phyloP scores from a whole-genome alignment of 345 rosid species.

The Brassica juncea region DNA sequence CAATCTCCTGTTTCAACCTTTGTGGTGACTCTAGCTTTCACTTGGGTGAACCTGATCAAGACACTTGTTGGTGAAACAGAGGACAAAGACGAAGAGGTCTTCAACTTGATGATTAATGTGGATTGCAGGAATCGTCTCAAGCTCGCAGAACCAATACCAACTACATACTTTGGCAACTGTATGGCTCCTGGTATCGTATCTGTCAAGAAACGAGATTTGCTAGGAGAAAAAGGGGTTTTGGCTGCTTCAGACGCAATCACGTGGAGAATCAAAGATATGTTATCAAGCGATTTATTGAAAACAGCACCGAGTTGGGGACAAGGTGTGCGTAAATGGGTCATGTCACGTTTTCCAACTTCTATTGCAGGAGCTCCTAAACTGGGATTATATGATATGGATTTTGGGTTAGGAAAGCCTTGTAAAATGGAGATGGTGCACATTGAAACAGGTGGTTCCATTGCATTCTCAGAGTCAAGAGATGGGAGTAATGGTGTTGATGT shows the following conservation, averaged over 20 bases:
- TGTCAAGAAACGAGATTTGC: conserved; percentile 38
- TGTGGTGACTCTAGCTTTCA: conserved; percentile 41
- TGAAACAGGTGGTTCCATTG: conserved; percentile 34
- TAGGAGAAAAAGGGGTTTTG: conserved; percentile 35
- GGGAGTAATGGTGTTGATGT: conserved; percentile 32
- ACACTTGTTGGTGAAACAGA: conserved; percentile 18
- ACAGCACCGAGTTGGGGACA: conserved; percentile 30
- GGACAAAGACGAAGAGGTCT: background rate
- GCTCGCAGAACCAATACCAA: conserved; percentile 32
- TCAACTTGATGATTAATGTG: conserved; percentile 33
- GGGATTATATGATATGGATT: conserved; percentile 29
- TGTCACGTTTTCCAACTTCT: conserved; percentile 13
- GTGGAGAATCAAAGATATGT: conserved; percentile 22
- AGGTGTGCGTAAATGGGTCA: conserved; percentile 25
- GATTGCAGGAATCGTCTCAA: conserved; percentile 40
- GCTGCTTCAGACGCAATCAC: conserved; percentile 37
- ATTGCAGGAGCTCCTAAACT: conserved; percentile 46
- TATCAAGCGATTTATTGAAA: conserved; percentile 26
- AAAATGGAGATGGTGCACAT: conserved; percentile 33
- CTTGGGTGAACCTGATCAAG: conserved; percentile 44
- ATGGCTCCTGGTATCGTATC: conserved; percentile 33
- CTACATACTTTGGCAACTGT: conserved; percentile 51
- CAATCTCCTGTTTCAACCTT: conserved; percentile 33
- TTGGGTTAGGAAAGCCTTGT: conserved; percentile 26
- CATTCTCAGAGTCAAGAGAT: conserved; percentile 22